A percentile compares a stretch with the other conserved stretches of the same genome.
Conservation (phyloP, 306 rosid species). For the Sicyos baderoa region DNA sequence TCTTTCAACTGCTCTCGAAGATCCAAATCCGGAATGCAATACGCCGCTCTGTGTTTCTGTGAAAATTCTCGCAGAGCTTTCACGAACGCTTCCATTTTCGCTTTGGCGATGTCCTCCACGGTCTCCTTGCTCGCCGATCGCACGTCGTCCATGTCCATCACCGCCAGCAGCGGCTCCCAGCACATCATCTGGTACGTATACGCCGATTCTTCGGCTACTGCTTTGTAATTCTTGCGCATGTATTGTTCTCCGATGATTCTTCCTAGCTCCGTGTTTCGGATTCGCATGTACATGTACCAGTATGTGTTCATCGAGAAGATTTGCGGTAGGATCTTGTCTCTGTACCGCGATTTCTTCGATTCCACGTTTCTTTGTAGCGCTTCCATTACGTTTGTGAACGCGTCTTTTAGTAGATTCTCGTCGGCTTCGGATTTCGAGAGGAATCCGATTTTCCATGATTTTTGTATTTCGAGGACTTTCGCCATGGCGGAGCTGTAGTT, state of each 20-base stretch:
- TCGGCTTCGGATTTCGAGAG: constrained; percentile 32
- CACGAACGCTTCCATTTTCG: constrained; percentile 48
- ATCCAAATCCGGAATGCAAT: constrained; percentile 55
- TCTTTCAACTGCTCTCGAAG: constrained; percentile 65
- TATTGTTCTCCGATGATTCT: constrained; percentile 52
- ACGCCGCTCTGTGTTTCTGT: constrained; percentile 40
- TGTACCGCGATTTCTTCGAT: constrained; percentile 42
- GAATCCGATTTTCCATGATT: constrained; percentile 55
- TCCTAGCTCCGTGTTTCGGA: constrained; percentile 68
- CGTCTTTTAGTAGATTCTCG: constrained; percentile 39
- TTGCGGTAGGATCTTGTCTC: constrained; percentile 44
- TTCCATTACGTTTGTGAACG: constrained; percentile 60
- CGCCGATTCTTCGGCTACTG: constrained; percentile 63
- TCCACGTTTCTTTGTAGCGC: constrained; percentile 75
- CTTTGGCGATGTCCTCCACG: constrained; percentile 26
- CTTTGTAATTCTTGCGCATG: constrained; percentile 46
- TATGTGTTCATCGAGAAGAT: constrained; percentile 65
- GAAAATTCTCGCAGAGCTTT: constrained; percentile 48
- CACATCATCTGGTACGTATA: constrained; percentile 63
- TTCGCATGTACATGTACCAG: constrained; percentile 90
- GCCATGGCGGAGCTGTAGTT: constrained; percentile 47
- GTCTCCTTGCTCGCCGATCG: constrained; percentile 35
- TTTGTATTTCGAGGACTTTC: constrained; percentile 61
- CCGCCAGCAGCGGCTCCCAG: constrained; percentile 49
- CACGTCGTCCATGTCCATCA: constrained; percentile 44